Base-by-base conservation (phyloP, 805 yeast species). In the Sugiyamaella floridensis region DNA sequence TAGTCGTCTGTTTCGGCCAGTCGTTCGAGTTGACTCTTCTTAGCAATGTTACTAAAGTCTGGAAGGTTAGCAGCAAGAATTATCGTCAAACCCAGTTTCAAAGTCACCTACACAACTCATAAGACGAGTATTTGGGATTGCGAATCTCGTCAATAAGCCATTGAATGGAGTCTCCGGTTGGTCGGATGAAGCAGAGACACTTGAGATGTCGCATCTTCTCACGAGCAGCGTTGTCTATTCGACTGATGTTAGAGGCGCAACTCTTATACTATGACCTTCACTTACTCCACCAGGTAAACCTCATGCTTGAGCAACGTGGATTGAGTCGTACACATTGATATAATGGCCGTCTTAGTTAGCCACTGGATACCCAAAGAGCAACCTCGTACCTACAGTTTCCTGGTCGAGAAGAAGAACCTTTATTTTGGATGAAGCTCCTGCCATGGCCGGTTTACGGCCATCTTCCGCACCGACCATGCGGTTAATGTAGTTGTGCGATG, bases 291-390 rank as follows among this genome's bases (percentile, higher is more conserved):
- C 48, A 93, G 74, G 55, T 86, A 89, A n/a, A 93, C 80, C 56
- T 92, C 96, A 60, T 87, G 79, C 58, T 85, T 81, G 40, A 93
- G 75, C 45, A 93, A 74, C 52, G 83, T 86, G 2, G 95, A 83
- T 66, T 93, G 99, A 1, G 97, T 86, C 28, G 95, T 80, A 60
- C 86, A 82, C 78, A 93, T 76, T n/a, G 97, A 89, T 19, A 93
- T 79, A 20, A 89, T 81, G 0, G 89, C 76, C 5, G 95, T 86
- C 60, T 65, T 22, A 14, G 32, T 45, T 45, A 49, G 51, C 19
- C 18, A 9, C 16, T 42, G n/a, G 37, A 43, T 28, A 32, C 51
- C 14, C n/a, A 3, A 32, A 8, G 7, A 8, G 4, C 16, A 29
- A 14, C n/a, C 18, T 26, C 11, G 7, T n/a, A 50, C 67, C 6